Evolutionary conservation across 495 filamentous ascomycete species (phyloP).

Genomic region (Neurospora tetrasperma): DNA sequence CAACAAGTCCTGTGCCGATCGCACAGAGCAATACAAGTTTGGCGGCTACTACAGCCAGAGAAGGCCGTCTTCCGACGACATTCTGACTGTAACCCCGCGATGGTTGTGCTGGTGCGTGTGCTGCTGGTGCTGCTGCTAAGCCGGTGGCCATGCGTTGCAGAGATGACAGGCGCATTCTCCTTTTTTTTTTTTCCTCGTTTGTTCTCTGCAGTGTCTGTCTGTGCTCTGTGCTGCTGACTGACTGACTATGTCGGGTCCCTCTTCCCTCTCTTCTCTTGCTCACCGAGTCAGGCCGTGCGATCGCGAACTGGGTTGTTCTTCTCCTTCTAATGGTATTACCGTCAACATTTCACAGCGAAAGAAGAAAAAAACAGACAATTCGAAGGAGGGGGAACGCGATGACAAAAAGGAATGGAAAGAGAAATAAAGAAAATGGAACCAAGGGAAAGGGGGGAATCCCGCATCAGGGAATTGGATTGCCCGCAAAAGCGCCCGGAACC

Average conservation of each 20-base stretch:
- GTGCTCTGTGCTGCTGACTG: background rate
- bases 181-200: background rate
- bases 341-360: background rate
- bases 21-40: background rate
- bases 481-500: background rate
- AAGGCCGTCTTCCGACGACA: background rate
- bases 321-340: background rate
- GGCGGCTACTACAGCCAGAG: background rate
- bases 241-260: background rate
- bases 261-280: background rate
- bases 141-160: background rate
- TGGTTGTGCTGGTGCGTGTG: background rate
- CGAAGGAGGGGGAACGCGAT: background rate
- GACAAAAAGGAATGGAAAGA: background rate
- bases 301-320: background rate
- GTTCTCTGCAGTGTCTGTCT: too few species aligned
- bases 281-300: background rate
- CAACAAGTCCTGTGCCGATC: background rate
- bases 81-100: background rate
- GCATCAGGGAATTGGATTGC: background rate
- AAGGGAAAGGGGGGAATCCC: background rate
- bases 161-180: background rate
- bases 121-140: background rate
- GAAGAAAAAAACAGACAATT: background rate
- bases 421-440: background rate